A percentile compares a stretch with the other conserved stretches of the same genome.
Conservation (phyloP, 169 alveolate genomes). For the Plasmodium sp. region DNA sequence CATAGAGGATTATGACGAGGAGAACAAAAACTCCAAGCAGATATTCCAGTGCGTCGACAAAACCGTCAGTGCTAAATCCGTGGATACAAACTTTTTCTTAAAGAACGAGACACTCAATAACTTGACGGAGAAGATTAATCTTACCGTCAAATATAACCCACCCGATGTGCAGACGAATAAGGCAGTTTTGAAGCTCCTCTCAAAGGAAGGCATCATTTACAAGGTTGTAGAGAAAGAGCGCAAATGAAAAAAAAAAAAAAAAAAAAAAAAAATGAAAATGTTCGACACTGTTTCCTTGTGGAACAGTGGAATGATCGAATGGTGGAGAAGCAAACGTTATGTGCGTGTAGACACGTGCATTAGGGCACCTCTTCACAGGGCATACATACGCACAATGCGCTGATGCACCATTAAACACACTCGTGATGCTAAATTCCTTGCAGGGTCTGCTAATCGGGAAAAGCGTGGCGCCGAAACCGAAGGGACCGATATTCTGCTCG, state of each 20-base stretch:
- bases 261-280: background rate
- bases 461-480: constrained; percentile 66
- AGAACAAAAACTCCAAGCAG: constrained; percentile 36
- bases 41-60: constrained; percentile 60
- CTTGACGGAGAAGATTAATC: constrained; percentile 39
- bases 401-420: background rate
- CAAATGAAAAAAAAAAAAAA: constrained; percentile 2
- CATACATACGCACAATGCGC: background rate
- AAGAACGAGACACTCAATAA: constrained; percentile 27
- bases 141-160: constrained; percentile 58
- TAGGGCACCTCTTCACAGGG: background rate
- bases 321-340: background rate
- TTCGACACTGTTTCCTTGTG: background rate
- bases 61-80: constrained; percentile 35
- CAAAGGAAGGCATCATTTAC: constrained; percentile 67
- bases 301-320: background rate
- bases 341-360: background rate
- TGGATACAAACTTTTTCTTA: constrained; percentile 56
- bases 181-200: constrained; percentile 42
- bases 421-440: background rate
- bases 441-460: constrained; percentile 66
- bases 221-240: constrained; percentile 25
- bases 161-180: constrained; percentile 36
- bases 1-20: constrained; percentile 72
- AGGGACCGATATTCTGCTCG: constrained; percentile 73